Evolutionary conservation across 306 rosid genomes (phyloP).

Genomic region (Pyrus pyrifolia): DNA sequence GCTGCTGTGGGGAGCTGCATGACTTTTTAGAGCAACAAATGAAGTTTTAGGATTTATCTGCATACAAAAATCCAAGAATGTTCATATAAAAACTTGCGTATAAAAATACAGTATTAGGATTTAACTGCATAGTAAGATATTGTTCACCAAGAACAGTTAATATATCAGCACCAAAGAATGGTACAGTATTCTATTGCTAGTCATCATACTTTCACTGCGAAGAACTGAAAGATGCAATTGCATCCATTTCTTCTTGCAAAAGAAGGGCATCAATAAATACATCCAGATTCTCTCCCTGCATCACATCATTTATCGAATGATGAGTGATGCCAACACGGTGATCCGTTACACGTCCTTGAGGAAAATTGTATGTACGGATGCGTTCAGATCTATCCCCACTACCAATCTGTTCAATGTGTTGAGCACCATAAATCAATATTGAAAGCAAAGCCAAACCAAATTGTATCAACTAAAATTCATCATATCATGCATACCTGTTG

Average conservation of each 20-base stretch:
- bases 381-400: conserved; percentile 95
- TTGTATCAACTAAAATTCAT: background rate
- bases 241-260: conserved; percentile 84
- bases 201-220: conserved; percentile 20
- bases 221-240: conserved; percentile 57
- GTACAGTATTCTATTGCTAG: background rate
- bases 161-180: background rate
- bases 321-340: conserved; percentile 81
- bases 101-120: too few relatives aligned
- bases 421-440: conserved; percentile 1
- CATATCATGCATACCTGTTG: conserved; percentile 52
- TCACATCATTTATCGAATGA: conserved; percentile 70
- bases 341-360: conserved; percentile 93
- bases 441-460: background rate
- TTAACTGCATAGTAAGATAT: too few relatives aligned
- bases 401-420: conserved; percentile 47
- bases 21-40: conserved; percentile 83
- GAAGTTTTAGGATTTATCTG: conserved; percentile 6
- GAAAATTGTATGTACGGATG: conserved; percentile 82
- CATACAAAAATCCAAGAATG: too few relatives aligned
- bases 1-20: conserved; percentile 86
- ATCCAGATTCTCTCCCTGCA: conserved; percentile 76
- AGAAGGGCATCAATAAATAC: conserved; percentile 73
- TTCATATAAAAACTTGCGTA: too few relatives aligned
- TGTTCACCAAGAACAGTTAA: too few relatives aligned